Base-by-base conservation (phyloP, 306 rosid genomes). In the Acacia acuminata region DNA sequence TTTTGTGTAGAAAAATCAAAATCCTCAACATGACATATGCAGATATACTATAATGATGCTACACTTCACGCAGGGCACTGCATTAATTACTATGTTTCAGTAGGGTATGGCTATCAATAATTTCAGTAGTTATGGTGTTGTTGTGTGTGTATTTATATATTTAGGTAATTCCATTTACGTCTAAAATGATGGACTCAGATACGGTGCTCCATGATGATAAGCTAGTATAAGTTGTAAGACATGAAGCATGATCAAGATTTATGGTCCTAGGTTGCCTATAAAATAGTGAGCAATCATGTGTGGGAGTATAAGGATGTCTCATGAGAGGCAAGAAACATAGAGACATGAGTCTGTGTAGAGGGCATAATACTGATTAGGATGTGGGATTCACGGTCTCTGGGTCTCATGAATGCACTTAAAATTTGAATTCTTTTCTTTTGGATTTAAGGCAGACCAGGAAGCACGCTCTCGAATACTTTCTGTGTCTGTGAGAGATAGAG, bases 401-500 rank as follows among this genome's bases (percentile, higher is more conserved):
- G 50, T n/a, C 67, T 75, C 67, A 58, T 75, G 67, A 38, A 53
- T 55, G 34, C 65, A 17, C 30, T 58, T 58, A 58, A 58, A 15
- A 12, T 30, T 75, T 76, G 25, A 71, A 71, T 55, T 71, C 22
- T 73, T 19, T 64, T 32, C 70, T 64, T 64, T 64, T 64, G 42
- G 42, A 64, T 64, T 50, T 32, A 30, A 6, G 77, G 43, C 76
- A 73, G 44, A 50, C 64, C 32, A 38, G 82, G 75, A 77, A 36
- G 78, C 78, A 75, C 67, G 78, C 78, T 36, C 78, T 73, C 64
- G 17, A 71, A 24, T 40, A 20, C 73, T 40, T n/a, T 68, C 70
- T 64, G 11, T 30, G 0, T 64, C 19, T 64, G 67, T 25, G 67
- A 3, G 72, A 8, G 71, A 66, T 25, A 36, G 47, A 36, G 47